Base-by-base conservation (phyloP, 352 stramenopile species). In the Labyrinthula sp. region DNA sequence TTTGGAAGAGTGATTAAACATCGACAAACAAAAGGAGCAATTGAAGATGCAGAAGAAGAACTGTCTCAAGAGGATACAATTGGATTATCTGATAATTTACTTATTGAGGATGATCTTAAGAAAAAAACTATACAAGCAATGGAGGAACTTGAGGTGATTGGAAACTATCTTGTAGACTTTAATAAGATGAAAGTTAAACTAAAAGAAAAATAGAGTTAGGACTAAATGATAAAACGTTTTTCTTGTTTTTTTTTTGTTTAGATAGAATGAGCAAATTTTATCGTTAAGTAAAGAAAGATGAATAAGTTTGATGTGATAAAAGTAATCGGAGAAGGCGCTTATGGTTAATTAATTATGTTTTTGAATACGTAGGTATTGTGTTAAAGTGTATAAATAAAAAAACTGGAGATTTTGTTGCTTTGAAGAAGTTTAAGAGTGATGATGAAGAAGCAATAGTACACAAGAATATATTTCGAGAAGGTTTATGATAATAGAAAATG, bases 251-350 rank as follows among this genome's bases (percentile, higher is more conserved):
- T n/a, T n/a, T n/a, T n/a, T n/a, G n/a, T n/a, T n/a, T n/a, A n/a
- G n/a, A n/a, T n/a, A n/a, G n/a, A n/a, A n/a, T n/a, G n/a, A n/a
- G n/a, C n/a, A n/a, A n/a, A n/a, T n/a, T n/a, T n/a, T n/a, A n/a
- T n/a, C n/a, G n/a, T n/a, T n/a, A n/a, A n/a, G n/a, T n/a, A n/a
- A n/a, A n/a, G 28, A 17, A 40, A 14, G 23, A 89, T 88, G 78
- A 89, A 89, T 64, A 89, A 89, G 59, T 91, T 89, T 59, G 77
- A 91, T 66, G 77, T 89, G 41, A 69, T 89, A 2, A 73, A 75
- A 2, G 73, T 89, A 27, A 77, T 91, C n/a, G 79, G 77, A 31
- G 79, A 91, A 58, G 79, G 79, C 12, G 76, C 79, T 1, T 92
- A 92, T 59, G 79, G 79, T n/a, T 74, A 89, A 12, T 77, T 90